These are phyloP conservation scores for Cladosporium cucumerinum DNA, from an alignment of 2,329 filamentous ascomycete species.

Conservation along the genomic window DNA sequence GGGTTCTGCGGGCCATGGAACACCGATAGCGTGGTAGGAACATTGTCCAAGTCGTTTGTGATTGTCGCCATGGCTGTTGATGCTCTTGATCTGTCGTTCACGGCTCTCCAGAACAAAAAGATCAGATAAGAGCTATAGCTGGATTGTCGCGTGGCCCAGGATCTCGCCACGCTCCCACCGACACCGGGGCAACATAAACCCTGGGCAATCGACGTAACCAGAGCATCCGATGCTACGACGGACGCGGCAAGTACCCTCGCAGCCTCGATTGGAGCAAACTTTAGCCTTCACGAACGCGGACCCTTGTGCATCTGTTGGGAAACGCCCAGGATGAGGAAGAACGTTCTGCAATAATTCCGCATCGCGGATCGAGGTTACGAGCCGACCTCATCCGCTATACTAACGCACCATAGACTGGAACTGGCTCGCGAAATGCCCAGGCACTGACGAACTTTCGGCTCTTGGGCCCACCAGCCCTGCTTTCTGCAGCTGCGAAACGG, in stretches of 20 bases:
- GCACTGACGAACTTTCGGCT: neutral
- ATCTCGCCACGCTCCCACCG: slow-evolving; percentile 1
- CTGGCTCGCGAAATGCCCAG: neutral
- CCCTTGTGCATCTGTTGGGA: slow-evolving; percentile 8
- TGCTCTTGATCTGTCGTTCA: slow-evolving; percentile 1
- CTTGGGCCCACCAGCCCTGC: neutral
- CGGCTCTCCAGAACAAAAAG: neutral
- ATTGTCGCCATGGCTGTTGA: slow-evolving; percentile 19
- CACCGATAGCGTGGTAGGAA: slow-evolving; percentile 45
- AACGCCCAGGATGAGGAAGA: neutral
- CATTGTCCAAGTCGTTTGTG: slow-evolving; percentile 16
- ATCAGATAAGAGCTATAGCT: slow-evolving; percentile 13
- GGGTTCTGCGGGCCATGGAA: slow-evolving; percentile 67
- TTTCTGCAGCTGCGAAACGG: neutral
- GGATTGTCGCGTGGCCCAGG: neutral
- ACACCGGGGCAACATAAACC: slow-evolving; percentile 6
- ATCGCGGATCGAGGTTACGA: neutral
- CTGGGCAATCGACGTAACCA: neutral
- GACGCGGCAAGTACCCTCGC: slow-evolving; percentile 5
- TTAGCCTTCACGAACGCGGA: neutral
- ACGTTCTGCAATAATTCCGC: slow-evolving; percentile 1
- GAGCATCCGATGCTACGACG: neutral
- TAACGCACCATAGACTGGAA: neutral
- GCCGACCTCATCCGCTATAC: neutral
- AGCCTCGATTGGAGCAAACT: neutral